phyloP scores from a whole-genome alignment of 495 filamentous ascomycete genomes.

The Trichoderma virens region DNA sequence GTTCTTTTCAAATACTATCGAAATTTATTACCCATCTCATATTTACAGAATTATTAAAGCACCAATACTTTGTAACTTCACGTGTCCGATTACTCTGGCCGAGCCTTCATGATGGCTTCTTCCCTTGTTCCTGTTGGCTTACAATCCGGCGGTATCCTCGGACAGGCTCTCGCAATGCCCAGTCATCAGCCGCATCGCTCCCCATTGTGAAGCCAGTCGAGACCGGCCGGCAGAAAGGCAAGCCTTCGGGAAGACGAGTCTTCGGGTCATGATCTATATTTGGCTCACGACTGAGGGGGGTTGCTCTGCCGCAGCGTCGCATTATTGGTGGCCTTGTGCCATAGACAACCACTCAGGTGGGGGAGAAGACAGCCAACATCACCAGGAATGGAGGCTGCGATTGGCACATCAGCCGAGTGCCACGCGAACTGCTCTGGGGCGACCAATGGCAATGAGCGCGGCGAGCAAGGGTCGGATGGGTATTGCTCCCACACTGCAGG shows the following conservation, averaged over 20 bases:
- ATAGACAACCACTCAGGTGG: neutral
- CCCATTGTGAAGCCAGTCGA: neutral
- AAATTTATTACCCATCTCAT: too few species aligned
- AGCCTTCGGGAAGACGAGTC: neutral
- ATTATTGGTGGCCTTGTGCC: neutral
- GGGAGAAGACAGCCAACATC: neutral
- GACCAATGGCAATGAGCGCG: neutral
- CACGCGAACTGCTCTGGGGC: neutral
- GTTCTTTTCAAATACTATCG: too few species aligned
- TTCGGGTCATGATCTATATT: neutral
- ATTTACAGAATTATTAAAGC: too few species aligned
- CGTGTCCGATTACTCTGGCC: too few species aligned
- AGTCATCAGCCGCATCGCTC: neutral
- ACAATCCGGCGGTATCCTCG: neutral
- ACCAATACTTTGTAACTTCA: too few species aligned
- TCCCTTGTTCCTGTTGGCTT: too few species aligned
- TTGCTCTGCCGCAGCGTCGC: neutral
- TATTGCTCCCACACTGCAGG: constrained; percentile 2
- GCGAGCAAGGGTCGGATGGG: neutral
- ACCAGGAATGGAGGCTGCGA: neutral
- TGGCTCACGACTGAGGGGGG: neutral
- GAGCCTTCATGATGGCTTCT: too few species aligned
- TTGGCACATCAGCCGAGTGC: neutral
- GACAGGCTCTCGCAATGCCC: neutral
- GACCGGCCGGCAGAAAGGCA: neutral